Percentiles rank a stretch among this genome's conserved stretches.
phyloP scores from a whole-genome alignment of 129 eudicot genomes.

The Flaveria trinervia region DNA sequence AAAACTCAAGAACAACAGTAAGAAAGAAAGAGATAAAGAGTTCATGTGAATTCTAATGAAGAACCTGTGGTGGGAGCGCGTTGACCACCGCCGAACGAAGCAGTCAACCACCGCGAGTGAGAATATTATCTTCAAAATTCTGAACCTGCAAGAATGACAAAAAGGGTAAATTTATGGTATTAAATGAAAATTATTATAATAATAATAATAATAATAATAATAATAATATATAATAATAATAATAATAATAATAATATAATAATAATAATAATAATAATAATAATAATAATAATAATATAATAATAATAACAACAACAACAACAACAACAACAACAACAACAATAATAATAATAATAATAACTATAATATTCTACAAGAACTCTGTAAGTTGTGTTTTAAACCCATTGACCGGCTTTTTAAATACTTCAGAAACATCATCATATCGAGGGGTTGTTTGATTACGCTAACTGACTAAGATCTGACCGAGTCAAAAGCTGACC shows the following conservation, averaged over 20 bases:
- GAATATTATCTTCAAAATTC: conserved; percentile 18
- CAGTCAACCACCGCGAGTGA: conserved; percentile 8
- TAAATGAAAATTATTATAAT: not conserved
- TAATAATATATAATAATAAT: too few species aligned
- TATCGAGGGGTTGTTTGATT: too few species aligned
- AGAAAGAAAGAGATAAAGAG: not conserved
- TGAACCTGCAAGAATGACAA: not conserved
- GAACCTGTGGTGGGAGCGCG: conserved; percentile 24
- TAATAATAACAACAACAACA: too few species aligned
- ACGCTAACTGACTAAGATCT: too few species aligned
- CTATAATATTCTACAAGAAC: not conserved
- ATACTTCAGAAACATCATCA: not conserved
- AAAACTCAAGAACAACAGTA: not conserved
- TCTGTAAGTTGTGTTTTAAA: not conserved
- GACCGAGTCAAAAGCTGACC: too few species aligned
- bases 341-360: too few species aligned
- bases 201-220: too few species aligned
- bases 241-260: not conserved
- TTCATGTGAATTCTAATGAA: not conserved
- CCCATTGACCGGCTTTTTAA: not conserved
- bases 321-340: too few species aligned
- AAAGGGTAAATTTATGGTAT: not conserved
- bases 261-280: too few species aligned
- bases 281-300: too few species aligned
- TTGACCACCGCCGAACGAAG: conserved; percentile 24